Evolutionary conservation across 2,329 filamentous ascomycete species (phyloP).

Genomic region (Epichloe sylvatica): DNA sequence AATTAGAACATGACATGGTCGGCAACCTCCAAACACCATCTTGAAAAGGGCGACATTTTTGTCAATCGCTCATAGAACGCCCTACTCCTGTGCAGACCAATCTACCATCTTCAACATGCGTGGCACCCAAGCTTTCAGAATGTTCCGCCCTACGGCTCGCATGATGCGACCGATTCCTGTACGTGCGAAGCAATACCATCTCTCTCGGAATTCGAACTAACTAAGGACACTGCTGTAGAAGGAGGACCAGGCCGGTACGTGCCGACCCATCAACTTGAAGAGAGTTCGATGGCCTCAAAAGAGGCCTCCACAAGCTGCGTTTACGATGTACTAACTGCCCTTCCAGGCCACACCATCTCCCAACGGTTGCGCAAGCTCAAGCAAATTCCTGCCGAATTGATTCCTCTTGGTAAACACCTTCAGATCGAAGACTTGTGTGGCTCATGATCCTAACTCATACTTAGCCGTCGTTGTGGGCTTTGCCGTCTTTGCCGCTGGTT

Average conservation of each 20-base stretch:
- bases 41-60: slow-evolving; percentile 16
- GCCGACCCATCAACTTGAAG: slow-evolving; percentile 3
- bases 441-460: slow-evolving; percentile 1
- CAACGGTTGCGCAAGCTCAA: slow-evolving; percentile 84
- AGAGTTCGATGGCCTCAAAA: neutral
- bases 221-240: slow-evolving; percentile 30
- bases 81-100: slow-evolving; percentile 11
- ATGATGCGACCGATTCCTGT: slow-evolving; percentile 63
- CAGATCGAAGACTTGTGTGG: neutral
- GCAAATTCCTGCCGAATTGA: slow-evolving; percentile 84
- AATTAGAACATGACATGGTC: slow-evolving; percentile 24
- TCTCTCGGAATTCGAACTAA: slow-evolving; percentile 12
- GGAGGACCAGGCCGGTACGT: slow-evolving; percentile 55
- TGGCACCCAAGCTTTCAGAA: slow-evolving; percentile 50
- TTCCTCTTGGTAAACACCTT: slow-evolving; percentile 62
- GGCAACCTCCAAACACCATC: slow-evolving; percentile 18
- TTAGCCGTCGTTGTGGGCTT: slow-evolving; percentile 76
- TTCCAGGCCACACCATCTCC: slow-evolving; percentile 82
- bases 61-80: slow-evolving; percentile 15
- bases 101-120: slow-evolving; percentile 38
- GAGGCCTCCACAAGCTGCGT: neutral
- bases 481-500: slow-evolving; percentile 65
- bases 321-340: neutral
- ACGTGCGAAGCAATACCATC: slow-evolving; percentile 18
- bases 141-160: slow-evolving; percentile 52